phyloP scores from a whole-genome alignment of 208 protist genomes.

The Crithidia fasciculata region DNA sequence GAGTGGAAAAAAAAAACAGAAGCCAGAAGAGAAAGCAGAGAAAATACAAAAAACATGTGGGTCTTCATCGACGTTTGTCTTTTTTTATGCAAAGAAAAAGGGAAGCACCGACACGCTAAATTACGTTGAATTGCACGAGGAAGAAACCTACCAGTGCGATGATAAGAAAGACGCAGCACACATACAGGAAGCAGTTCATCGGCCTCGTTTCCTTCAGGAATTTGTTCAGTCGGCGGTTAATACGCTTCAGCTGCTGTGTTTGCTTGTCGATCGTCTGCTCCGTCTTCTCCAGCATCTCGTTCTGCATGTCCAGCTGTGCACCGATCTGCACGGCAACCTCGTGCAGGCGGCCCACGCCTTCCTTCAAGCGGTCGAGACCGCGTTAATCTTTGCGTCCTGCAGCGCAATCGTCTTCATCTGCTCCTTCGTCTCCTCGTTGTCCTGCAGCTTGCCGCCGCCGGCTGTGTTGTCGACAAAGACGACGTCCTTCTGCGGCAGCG shows the following conservation, averaged over 20 bases:
- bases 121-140: slow-evolving; percentile 73
- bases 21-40: neutral
- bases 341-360: slow-evolving; percentile 57
- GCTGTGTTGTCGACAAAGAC: slow-evolving; percentile 55
- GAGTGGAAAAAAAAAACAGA: neutral
- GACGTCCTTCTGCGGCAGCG: slow-evolving; percentile 27
- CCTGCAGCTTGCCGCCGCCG: slow-evolving; percentile 70
- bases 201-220: slow-evolving; percentile 67
- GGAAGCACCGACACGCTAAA: slow-evolving; percentile 24
- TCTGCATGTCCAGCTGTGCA: slow-evolving; percentile 71
- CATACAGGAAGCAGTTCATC: slow-evolving; percentile 67
- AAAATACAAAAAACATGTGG: too few species aligned
- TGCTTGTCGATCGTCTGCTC: slow-evolving; percentile 67
- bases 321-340: slow-evolving; percentile 65
- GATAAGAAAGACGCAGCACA: slow-evolving; percentile 66
- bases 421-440: slow-evolving; percentile 60
- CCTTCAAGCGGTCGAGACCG: slow-evolving; percentile 61
- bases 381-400: slow-evolving; percentile 75
- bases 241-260: slow-evolving; percentile 43
- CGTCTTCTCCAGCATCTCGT: slow-evolving; percentile 66
- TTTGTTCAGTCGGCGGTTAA: slow-evolving; percentile 62
- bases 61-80: too few species aligned
- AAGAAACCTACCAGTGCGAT: slow-evolving; percentile 71
- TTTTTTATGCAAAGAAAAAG: neutral
- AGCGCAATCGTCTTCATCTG: slow-evolving; percentile 65